These are phyloP conservation scores for Tarenaya hassleriana DNA, from an alignment of 345 rosid species.

Conservation along the genomic window DNA sequence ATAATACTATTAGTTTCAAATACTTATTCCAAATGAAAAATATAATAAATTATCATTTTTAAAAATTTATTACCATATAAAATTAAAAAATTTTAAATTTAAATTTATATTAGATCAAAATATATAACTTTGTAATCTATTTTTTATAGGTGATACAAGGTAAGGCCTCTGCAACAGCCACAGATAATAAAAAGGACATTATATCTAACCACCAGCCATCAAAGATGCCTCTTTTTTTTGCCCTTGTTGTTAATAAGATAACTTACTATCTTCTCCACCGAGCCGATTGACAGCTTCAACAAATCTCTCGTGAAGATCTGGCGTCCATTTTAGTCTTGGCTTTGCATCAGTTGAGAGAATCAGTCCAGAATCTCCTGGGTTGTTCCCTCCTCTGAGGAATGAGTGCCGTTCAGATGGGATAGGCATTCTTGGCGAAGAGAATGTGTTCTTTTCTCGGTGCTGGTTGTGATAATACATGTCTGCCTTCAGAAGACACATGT, in stretches of 20 bases:
- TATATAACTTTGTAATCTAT: no score
- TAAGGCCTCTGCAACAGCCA: slow-evolving; percentile 56
- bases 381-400: slow-evolving; percentile 73
- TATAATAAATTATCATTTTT: no score
- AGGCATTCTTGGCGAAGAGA: slow-evolving; percentile 61
- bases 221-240: no score
- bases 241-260: no score
- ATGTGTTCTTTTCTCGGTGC: slow-evolving; percentile 64
- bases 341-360: slow-evolving; percentile 89
- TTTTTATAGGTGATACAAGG: no score
- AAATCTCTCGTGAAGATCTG: slow-evolving; percentile 83
- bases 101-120: no score
- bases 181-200: background rate
- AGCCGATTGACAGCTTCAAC: slow-evolving; percentile 87
- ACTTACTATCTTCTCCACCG: slow-evolving; percentile 93
- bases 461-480: slow-evolving; percentile 78
- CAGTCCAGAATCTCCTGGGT: slow-evolving; percentile 83
- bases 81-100: no score
- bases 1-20: no score
- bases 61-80: no score
- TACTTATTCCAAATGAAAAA: no score
- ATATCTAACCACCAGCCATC: no score
- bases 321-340: slow-evolving; percentile 88
- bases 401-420: slow-evolving; percentile 64
- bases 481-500: slow-evolving; percentile 21